Evolutionary conservation across 2,329 filamentous ascomycete genomes (phyloP).

Genomic region (Fusarium sp.): DNA sequence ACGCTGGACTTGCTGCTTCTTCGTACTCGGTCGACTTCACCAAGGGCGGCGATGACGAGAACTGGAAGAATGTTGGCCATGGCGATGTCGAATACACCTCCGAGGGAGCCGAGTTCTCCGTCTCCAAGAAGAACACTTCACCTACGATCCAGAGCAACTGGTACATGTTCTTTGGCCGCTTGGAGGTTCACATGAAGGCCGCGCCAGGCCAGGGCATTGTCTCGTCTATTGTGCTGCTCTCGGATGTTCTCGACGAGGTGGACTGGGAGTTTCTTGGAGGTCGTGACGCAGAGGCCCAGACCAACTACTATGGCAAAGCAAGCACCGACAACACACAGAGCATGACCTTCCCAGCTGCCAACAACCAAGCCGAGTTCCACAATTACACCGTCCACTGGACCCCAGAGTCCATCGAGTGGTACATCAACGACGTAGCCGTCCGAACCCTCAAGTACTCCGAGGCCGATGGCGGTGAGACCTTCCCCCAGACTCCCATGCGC

Average conservation of each 20-base stretch:
- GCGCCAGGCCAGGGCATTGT: constrained; percentile 81
- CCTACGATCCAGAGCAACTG: constrained; percentile 76
- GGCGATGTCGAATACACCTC: constrained; percentile 38
- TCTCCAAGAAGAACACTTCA: constrained; percentile 67
- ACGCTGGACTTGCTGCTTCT: constrained; percentile 34
- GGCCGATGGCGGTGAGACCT: constrained; percentile 62
- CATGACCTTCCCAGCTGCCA: constrained; percentile 23
- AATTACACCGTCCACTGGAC: constrained; percentile 79
- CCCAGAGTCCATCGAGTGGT: constrained; percentile 67
- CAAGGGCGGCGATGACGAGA: constrained; percentile 35
- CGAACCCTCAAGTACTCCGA: constrained; percentile 55
- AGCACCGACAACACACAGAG: constrained; percentile 57
- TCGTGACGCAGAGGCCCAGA: constrained; percentile 73
- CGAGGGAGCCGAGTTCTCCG: constrained; percentile 58
- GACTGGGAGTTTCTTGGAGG: constrained; percentile 86
- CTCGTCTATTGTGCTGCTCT: constrained; percentile 80
- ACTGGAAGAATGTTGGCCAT: constrained; percentile 37
- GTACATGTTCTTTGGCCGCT: constrained; percentile 87
- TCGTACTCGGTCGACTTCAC: constrained; percentile 42
- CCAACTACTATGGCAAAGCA: constrained; percentile 82
- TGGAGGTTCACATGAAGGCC: constrained; percentile 77
- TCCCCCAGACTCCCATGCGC: constrained; percentile 78
- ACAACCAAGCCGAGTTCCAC: constrained; percentile 60
- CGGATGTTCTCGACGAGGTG: constrained; percentile 74
- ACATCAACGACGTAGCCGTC: constrained; percentile 62